Evolutionary conservation across 345 rosid genomes (phyloP).

Genomic region (Turritis glabra): DNA sequence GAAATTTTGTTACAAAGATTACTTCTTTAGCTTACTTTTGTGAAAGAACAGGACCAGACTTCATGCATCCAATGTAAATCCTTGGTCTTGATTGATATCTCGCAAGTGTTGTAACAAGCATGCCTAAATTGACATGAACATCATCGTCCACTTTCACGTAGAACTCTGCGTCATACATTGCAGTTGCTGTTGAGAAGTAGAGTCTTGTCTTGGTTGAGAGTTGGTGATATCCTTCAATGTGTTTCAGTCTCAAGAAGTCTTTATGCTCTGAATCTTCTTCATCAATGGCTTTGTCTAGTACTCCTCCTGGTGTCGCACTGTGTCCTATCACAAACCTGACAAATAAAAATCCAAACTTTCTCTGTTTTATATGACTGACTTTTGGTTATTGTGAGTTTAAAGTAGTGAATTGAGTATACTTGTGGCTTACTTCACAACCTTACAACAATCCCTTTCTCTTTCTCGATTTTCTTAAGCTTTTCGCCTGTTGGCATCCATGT

Average conservation of each 20-base stretch:
- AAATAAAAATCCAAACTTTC: neutral
- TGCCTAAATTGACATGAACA: constrained; percentile 79
- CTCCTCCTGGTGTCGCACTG: constrained; percentile 76
- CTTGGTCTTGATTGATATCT: constrained; percentile 62
- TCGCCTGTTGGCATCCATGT: constrained; percentile 92
- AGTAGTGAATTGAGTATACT: neutral
- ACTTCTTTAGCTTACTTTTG: constrained; percentile 50
- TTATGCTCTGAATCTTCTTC: constrained; percentile 59
- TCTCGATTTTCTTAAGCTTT: constrained; percentile 68
- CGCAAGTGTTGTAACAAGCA: constrained; percentile 55
- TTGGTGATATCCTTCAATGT: constrained; percentile 82
- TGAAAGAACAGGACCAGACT: constrained; percentile 87
- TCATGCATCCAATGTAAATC: constrained; percentile 97
- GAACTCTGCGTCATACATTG: constrained; percentile 85
- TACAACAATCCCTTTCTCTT: constrained; percentile 78
- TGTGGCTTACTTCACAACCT: constrained; percentile 44
- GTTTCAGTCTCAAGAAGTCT: constrained; percentile 79
- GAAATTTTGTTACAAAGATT: neutral
- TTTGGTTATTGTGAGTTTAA: neutral
- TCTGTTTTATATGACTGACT: neutral
- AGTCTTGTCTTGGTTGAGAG: constrained; percentile 81
- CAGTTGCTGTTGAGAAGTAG: constrained; percentile 74
- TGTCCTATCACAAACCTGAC: constrained; percentile 81
- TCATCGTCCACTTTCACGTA: constrained; percentile 89
- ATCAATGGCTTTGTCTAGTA: constrained; percentile 73